Conservation (phyloP, 352 stramenopile genomes). For the Phytophthora hybrid region DNA sequence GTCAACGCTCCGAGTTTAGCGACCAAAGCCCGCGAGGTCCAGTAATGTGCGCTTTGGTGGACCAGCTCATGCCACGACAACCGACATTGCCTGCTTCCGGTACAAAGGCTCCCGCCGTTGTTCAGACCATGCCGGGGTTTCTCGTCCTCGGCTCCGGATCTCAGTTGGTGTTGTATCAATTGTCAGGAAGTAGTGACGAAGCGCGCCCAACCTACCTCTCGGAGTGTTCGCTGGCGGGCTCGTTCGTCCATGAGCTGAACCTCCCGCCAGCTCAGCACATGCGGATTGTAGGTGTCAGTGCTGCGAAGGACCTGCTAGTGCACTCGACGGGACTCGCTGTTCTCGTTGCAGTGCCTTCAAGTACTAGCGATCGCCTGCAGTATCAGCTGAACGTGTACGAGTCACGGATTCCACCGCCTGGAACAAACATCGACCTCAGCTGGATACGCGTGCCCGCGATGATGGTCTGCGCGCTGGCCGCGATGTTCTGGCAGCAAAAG, state of each 20-base stretch:
- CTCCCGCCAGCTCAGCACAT: neutral
- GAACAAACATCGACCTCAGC: constrained; percentile 34
- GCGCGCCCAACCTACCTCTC: constrained; percentile 32
- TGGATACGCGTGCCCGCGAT: constrained; percentile 46
- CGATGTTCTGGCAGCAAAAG: constrained; percentile 48
- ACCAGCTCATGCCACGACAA: constrained; percentile 28
- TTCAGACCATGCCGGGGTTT: constrained; percentile 40
- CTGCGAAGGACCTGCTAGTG: constrained; percentile 24
- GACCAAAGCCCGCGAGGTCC: constrained; percentile 6
- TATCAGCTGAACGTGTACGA: constrained; percentile 28
- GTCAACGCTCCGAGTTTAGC: constrained; percentile 10
- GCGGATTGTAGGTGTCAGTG: constrained; percentile 15
- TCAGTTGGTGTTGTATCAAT: constrained; percentile 38
- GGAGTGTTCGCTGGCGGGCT: constrained; percentile 17
- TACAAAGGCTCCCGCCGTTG: constrained; percentile 3
- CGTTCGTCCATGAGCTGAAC: constrained; percentile 3
- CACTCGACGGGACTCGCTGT: constrained; percentile 32
- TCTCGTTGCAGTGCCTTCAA: constrained; percentile 2
- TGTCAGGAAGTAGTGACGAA: constrained; percentile 30
- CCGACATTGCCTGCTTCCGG: neutral
- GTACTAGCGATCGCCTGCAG: neutral
- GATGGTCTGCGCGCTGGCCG: constrained; percentile 43
- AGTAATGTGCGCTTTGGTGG: constrained; percentile 34
- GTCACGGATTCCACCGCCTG: constrained; percentile 32
- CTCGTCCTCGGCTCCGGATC: constrained; percentile 27